These are phyloP conservation scores for Chlamydomonas schloesseri DNA, from an alignment of 139 green algal species.

Conservation along the genomic window DNA sequence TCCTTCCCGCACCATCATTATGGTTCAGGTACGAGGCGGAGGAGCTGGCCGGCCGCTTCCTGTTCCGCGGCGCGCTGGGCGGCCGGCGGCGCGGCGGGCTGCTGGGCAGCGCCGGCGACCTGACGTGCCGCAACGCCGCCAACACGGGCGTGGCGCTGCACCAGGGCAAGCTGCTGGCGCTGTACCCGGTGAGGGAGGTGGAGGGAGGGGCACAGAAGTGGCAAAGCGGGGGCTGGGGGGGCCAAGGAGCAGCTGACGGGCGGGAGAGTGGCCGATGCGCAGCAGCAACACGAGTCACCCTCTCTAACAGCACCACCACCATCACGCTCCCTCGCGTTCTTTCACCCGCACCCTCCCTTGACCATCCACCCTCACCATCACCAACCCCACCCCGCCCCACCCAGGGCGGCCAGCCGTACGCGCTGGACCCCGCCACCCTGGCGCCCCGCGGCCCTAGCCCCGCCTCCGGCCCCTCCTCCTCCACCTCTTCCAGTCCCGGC, in stretches of 20 bases:
- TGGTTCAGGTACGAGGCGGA: slow-evolving; percentile 52
- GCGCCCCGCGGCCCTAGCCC: slow-evolving; percentile 33
- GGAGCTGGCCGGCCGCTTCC: slow-evolving; percentile 16
- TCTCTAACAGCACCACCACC: too few relatives aligned
- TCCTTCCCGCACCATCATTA: too few relatives aligned
- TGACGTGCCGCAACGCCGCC: slow-evolving; percentile 56
- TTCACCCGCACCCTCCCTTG: too few relatives aligned
- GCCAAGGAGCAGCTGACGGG: too few relatives aligned
- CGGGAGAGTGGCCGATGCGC: too few relatives aligned
- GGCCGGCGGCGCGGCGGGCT: slow-evolving; percentile 41
- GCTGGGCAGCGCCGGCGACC: slow-evolving; percentile 48
- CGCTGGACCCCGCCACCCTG: slow-evolving; percentile 61
- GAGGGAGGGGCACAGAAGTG: background rate
- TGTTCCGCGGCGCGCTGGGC: slow-evolving; percentile 72
- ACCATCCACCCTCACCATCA: background rate
- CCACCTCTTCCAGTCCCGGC: too few relatives aligned
- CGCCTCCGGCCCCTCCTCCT: too few relatives aligned
- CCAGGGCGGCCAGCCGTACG: slow-evolving; percentile 17
- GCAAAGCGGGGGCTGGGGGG: too few relatives aligned
- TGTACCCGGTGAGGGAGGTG: slow-evolving; percentile 55
- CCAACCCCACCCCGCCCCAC: background rate
- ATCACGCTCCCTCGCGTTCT: too few relatives aligned
- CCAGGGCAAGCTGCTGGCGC: slow-evolving; percentile 53
- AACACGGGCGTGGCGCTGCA: slow-evolving; percentile 64
- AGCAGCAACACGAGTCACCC: too few relatives aligned